Base-by-base conservation (phyloP, 805 yeast genomes). In the Suhomyces pyralidae region DNA sequence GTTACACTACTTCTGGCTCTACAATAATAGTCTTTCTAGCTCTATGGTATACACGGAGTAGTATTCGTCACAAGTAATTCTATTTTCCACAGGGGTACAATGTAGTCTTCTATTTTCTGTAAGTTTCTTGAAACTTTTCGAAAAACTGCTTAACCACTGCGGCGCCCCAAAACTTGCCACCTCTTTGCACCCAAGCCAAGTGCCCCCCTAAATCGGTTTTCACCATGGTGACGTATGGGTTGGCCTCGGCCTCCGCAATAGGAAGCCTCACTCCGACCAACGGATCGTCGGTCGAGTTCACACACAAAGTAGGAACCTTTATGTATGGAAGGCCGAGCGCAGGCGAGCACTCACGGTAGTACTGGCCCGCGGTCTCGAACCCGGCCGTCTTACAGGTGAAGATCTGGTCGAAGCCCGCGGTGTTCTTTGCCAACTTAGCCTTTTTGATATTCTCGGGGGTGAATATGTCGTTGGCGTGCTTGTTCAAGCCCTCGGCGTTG, bases 191-290 rank as follows among this genome's bases (percentile, higher is more conserved):
- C 86, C 86, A 89, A n/a, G 89, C 94, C 50, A 89, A 76, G 67
- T 89, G 96, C 1, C 96, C 96, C 6, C 96, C 96, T 49, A 80
- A 74, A 42, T 79, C 76, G 6, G 92, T 85, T 53, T 83, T 79
- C 5, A 84, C 74, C 61, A 85, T 58, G 44, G 80, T 69, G 32
- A 82, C 68, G 62, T 79, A 82, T 1, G 96, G 94, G 61, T 88
- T 88, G 28, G 63, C 57, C 40, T 61, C 56, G 19, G 81, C 76
- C 54, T 83, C 85, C 14, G 62, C 63, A 36, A 65, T 63, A 1
- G 94, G 94, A 24, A 86, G 63, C 20, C 73, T 65, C 1, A 73
- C 71, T 12, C 87, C 83, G 12, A 83, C 84, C 34, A 89, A 79
- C 6, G 96, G 96, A 62, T 88, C 96, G 65, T 89, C 96, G 24